A percentile compares a stretch with the other conserved stretches of the same genome.
Conservation (phyloP, 2,329 filamentous ascomycete genomes). For the Juglanconis sp. region DNA sequence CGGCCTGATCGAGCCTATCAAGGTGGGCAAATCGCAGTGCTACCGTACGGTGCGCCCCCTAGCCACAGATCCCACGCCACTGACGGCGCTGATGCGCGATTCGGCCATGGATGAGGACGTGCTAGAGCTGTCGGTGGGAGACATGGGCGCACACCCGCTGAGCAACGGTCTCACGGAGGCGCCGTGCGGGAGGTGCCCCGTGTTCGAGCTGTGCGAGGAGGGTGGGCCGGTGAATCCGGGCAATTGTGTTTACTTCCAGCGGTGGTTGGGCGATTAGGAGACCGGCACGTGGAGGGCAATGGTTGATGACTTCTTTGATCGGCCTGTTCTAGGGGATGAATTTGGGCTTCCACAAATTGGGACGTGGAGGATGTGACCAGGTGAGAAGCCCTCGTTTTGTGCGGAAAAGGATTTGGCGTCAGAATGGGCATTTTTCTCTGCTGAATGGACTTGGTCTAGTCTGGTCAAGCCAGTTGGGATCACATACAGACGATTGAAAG, state of each 20-base stretch:
- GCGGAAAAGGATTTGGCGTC: too few species aligned
- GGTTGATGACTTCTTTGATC: conserved; percentile 11
- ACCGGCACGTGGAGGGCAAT: conserved; percentile 1
- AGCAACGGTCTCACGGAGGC: conserved; percentile 80
- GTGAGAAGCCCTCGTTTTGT: too few species aligned
- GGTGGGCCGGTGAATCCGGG: conserved; percentile 86
- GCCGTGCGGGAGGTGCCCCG: conserved; percentile 87
- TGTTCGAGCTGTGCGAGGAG: conserved; percentile 88
- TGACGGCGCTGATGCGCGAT: conserved; percentile 25
- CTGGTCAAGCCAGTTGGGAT: not conserved
- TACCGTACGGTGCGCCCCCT: conserved; percentile 52
- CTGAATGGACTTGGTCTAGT: not conserved
- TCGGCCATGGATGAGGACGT: conserved; percentile 22
- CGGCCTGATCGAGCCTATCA: conserved; percentile 70
- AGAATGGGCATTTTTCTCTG: too few species aligned
- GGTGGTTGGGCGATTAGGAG: conserved; percentile 65
- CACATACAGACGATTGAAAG: not conserved
- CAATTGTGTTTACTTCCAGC: conserved; percentile 87
- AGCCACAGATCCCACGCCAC: conserved; percentile 34
- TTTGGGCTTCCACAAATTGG: not conserved
- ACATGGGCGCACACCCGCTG: conserved; percentile 37
- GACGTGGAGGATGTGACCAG: too few species aligned
- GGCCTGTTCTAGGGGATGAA: not conserved
- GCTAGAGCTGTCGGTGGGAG: conserved; percentile 17
- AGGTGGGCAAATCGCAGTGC: conserved; percentile 45